phyloP scores from a whole-genome alignment of 2,329 filamentous ascomycete species.

The Fusarium sublunatum region DNA sequence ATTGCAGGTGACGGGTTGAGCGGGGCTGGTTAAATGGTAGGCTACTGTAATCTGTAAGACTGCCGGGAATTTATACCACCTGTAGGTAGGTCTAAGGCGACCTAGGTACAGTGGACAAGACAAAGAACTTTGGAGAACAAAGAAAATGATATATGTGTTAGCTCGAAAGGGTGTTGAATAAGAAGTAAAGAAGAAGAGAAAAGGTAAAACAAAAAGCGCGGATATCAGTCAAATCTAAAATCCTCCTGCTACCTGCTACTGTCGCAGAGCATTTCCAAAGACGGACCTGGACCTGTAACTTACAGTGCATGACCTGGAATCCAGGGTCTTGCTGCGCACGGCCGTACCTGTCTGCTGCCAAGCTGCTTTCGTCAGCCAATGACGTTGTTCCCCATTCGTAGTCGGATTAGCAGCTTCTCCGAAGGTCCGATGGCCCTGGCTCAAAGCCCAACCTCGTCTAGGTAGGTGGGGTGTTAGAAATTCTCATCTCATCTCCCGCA shows the following conservation, averaged over 20 bases:
- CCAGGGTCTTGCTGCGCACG: constrained; percentile 32
- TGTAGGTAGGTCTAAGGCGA: constrained; percentile 3
- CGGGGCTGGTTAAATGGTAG: constrained; percentile 35
- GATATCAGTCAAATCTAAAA: constrained; percentile 29
- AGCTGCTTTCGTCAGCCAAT: constrained; percentile 45
- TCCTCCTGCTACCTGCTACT: constrained; percentile 1
- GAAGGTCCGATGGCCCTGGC: constrained; percentile 21
- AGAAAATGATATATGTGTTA: constrained; percentile 10
- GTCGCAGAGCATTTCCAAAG: constrained; percentile 19
- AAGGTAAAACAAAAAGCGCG: constrained; percentile 20
- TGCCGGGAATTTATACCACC: constrained; percentile 11
- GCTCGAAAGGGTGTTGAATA: constrained; percentile 17
- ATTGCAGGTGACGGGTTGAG: constrained; percentile 26
- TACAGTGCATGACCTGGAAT: constrained; percentile 22
- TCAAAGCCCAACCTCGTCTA: constrained; percentile 44
- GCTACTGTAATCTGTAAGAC: not conserved
- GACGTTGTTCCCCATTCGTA: constrained; percentile 26
- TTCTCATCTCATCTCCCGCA: constrained; percentile 47
- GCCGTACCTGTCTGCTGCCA: constrained; percentile 21
- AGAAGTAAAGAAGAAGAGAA: constrained; percentile 14
- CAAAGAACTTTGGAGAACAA: constrained; percentile 4
- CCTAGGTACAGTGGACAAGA: not conserved
- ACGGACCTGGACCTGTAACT: constrained; percentile 28
- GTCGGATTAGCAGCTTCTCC: constrained; percentile 35
- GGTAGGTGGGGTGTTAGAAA: constrained; percentile 48